Conservation (phyloP, 2,329 filamentous ascomycete genomes). For the Trichoderma endophyticum region DNA sequence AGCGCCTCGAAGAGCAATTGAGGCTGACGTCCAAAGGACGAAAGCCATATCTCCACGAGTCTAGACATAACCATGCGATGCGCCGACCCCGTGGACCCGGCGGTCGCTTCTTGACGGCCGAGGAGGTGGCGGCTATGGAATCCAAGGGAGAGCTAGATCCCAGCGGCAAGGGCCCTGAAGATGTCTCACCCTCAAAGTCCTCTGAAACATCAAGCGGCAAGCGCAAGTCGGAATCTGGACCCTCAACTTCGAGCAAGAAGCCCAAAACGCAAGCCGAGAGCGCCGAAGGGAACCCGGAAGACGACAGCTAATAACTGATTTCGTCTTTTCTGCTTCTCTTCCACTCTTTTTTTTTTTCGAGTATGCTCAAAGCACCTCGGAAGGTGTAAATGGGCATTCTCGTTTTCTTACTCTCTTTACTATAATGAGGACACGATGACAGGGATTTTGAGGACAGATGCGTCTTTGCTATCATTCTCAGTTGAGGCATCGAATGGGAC, state of each 20-base stretch:
- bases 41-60: conserved; percentile 96
- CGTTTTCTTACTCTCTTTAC: conserved; percentile 2
- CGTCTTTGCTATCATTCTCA: conserved; percentile 12
- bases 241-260: conserved; percentile 53
- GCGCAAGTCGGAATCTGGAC: conserved; percentile 56
- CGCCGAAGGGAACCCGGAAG: conserved; percentile 40
- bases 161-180: conserved; percentile 33
- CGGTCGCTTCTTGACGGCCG: conserved; percentile 91
- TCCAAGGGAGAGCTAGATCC: conserved; percentile 52
- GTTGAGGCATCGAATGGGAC: conserved; percentile 15
- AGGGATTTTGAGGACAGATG: conserved; percentile 11
- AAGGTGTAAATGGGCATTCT: conserved; percentile 23
- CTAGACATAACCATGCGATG: conserved; percentile 97
- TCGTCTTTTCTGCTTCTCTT: conserved; percentile 27
- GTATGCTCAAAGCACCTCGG: not conserved
- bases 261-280: conserved; percentile 49
- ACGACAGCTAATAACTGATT: conserved; percentile 36
- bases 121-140: conserved; percentile 90
- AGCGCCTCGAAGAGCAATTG: conserved; percentile 89
- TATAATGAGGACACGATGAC: conserved; percentile 38
- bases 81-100: conserved; percentile 88
- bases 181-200: conserved; percentile 25
- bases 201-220: conserved; percentile 47
- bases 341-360: not conserved
- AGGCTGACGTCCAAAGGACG: conserved; percentile 90